Conservation (phyloP, 768 basidiomycete species). For the Podaxis sp. region DNA sequence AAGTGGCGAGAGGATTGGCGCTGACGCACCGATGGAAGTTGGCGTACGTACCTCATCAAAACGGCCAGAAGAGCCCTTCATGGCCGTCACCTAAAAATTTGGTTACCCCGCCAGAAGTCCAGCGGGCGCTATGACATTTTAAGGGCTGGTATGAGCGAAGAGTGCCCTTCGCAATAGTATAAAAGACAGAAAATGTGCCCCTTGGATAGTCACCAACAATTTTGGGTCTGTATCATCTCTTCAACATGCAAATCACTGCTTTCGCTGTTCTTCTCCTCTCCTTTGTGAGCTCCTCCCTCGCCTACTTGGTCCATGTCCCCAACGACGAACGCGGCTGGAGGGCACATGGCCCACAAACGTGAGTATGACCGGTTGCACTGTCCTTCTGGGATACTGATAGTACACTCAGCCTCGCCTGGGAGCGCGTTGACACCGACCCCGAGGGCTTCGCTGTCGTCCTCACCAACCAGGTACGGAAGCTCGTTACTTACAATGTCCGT, state of each 20-base stretch:
- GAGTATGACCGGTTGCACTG: background rate
- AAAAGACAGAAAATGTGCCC: background rate
- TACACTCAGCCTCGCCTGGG: background rate
- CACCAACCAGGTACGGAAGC: constrained; percentile 9
- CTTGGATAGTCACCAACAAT: background rate
- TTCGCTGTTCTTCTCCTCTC: constrained; percentile 10
- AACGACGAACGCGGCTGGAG: constrained; percentile 12
- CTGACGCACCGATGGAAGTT: background rate
- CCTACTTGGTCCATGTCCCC: constrained; percentile 12
- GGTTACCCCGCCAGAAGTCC: background rate
- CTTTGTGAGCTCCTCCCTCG: constrained; percentile 7
- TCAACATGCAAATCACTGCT: background rate
- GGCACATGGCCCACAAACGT: constrained; percentile 1
- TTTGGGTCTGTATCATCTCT: background rate
- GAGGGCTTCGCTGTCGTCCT: constrained; percentile 7
- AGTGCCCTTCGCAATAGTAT: background rate
- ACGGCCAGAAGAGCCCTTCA: background rate
- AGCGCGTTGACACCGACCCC: constrained; percentile 10
- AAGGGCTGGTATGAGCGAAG: background rate
- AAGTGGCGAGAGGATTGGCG: background rate
- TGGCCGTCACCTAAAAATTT: background rate
- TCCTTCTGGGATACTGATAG: background rate
- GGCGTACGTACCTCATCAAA: background rate
- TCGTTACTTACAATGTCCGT: background rate
- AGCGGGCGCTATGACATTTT: background rate